Evolutionary conservation across 83 land plant genomes (phyloP), one percentile per base, ranked within the genome.

Genomic region (Thuja plicata): DNA sequence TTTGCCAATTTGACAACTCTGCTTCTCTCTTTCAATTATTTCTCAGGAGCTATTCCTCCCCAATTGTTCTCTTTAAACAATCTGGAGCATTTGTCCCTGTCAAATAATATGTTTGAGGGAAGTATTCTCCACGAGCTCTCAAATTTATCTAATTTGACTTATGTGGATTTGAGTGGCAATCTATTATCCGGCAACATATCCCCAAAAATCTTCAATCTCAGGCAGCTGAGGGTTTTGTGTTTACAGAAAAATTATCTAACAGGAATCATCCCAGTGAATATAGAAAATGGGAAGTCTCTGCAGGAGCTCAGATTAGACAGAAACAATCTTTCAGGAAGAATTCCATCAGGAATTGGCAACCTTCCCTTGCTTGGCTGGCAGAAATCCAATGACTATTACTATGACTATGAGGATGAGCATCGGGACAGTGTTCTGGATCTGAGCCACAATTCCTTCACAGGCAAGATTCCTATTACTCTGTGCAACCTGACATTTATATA

Each of bases 371-470:
- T 8, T 41, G 92, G 89, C 74, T 60, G 89, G 83, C 40, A 38
- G 40, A 38, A 38, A 1, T 38, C 40, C 40, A 1, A 38, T 38
- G 40, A 38, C 40, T 38, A 38, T 38, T 0, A 38, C 40, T 38
- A 38, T 38, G 40, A 38, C 40, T 45, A 4, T 3, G 5, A 45
- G 46, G n/a, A n/a, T n/a, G n/a, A n/a, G n/a, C n/a, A n/a, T n/a
- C n/a, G n/a, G 43, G 1, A 41, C 43, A 3, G 43, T 41, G 43
- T 3, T 3, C 88, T 95, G 60, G 91, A 94, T 76, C 89, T 95
- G 84, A 92, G 95, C 24, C 40, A 89, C 87, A 95, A 95, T 81
- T 87, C 71, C 0, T 95, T 41, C 1, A 41, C 43, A 41, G 43
- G 43, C 1, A 3, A 41, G 3, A 41, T 41, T 40, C 95, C 96